Base-by-base conservation (phyloP, 1,284 basidiomycete species). In the Coriolopsis trogii region DNA sequence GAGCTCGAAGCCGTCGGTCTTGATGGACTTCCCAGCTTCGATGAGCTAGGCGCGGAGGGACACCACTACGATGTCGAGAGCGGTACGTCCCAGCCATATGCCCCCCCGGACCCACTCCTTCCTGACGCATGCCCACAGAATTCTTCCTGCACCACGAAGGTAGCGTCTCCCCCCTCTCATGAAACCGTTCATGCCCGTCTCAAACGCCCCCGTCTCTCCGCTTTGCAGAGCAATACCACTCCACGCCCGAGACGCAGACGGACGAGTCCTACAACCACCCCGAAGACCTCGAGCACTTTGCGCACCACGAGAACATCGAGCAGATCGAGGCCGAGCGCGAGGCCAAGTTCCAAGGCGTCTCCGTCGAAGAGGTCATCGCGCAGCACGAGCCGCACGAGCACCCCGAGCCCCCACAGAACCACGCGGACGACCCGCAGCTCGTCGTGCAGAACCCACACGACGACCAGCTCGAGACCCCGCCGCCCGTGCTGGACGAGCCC, bases 131-230 rank as follows among this genome's bases (percentile, higher is more conserved):
- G 3, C 33, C 8, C 28, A 16, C 53, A 89, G 89, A 92, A 69
- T 92, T 92, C 75, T 95, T 93, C 80, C 76, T 94, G 37, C 92
- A 94, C 65, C 95, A 96, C 71, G 95, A 98, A 84, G 93, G 94
- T 87, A 25, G 18, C 25, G 23, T 33, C 2, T 21, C 28, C 18
- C 13, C 13, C 8, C 48, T 21, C 9, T 24, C 8, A 18, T 18
- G 31, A 33, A 23, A 39, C 37, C 46, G 48, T 50, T 31, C 21
- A 30, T 44, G 30, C 26, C n/a, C n/a, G n/a, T n/a, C 36, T 10
- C 10, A 7, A 24, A 9, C 6, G 7, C 10, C 9, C 31, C 37
- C 34, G 6, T 29, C 31, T 31, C 41, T 29, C 9, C 33, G 4
- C 23, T 25, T 13, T 29, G 40, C 66, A 87, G 91, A 97, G 76